Conservation (phyloP, 2,329 filamentous ascomycete genomes). For the Sclerotinia sclerotiorum region DNA sequence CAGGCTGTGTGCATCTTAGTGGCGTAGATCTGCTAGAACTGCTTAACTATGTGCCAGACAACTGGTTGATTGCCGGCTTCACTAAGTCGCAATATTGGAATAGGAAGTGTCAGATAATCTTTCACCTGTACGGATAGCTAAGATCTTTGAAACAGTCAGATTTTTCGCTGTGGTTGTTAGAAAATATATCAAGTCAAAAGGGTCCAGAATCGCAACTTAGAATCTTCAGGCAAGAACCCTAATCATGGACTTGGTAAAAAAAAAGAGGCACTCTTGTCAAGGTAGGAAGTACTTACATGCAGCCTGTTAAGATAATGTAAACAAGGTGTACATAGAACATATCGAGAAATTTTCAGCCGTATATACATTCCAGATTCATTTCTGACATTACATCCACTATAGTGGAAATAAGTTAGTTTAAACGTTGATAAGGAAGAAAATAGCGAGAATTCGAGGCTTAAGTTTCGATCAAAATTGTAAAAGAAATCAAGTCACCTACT, state of each 20-base stretch:
- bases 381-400: slow-evolving; percentile 21
- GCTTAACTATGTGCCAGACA: no score
- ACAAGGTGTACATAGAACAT: background rate
- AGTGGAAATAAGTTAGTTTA: background rate
- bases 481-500: slow-evolving; percentile 16
- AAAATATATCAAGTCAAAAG: background rate
- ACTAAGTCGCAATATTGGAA: no score
- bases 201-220: background rate
- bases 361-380: slow-evolving; percentile 18
- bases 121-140: no score
- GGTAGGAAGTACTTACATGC: background rate
- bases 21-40: no score
- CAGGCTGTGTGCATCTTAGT: no score
- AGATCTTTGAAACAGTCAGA: background rate
- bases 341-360: background rate
- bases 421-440: background rate
- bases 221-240: background rate
- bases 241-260: background rate
- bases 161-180: background rate
- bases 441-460: background rate
- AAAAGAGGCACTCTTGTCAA: background rate
- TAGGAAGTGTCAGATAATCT: no score
- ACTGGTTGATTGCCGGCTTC: no score
- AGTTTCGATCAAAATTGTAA: background rate
- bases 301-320: background rate